Evolutionary conservation across 1,139 yeast genomes (phyloP).

Genomic region (Diutina rugosa): DNA sequence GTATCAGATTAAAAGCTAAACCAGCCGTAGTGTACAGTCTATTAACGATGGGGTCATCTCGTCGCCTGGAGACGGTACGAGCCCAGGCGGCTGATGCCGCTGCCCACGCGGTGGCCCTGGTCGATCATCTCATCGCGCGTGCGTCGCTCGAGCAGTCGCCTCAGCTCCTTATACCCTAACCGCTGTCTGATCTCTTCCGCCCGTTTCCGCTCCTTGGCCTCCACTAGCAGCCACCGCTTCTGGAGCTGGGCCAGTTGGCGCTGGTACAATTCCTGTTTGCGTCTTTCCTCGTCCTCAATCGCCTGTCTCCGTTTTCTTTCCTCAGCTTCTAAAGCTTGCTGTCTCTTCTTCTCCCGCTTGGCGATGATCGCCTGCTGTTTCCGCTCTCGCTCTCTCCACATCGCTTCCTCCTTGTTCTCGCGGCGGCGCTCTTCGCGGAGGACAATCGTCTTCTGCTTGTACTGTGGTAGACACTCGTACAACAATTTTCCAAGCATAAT

Average conservation of each 20-base stretch:
- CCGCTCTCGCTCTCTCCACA: not conserved
- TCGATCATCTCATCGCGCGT: not conserved
- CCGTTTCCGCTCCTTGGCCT: not conserved
- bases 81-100: not conserved
- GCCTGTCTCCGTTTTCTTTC: not conserved
- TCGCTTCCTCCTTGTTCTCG: not conserved
- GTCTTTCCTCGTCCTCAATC: not conserved
- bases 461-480: not conserved
- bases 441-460: not conserved
- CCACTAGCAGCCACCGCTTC: not conserved
- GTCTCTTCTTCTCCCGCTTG: not conserved
- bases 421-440: not conserved
- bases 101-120: not conserved
- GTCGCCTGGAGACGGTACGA: not conserved
- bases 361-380: not conserved
- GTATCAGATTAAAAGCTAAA: too few species aligned
- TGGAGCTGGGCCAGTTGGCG: not conserved
- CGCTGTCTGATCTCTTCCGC: not conserved
- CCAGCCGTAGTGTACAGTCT: not conserved
- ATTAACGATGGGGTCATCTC: not conserved
- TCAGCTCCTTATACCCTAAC: not conserved
- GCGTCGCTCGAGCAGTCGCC: not conserved
- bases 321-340: not conserved
- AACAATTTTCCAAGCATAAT: not conserved
- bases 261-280: not conserved